Evolutionary conservation across 257 asterid genomes (phyloP), one percentile per base, ranked within the genome.

Genomic region (Salvia splendens): DNA sequence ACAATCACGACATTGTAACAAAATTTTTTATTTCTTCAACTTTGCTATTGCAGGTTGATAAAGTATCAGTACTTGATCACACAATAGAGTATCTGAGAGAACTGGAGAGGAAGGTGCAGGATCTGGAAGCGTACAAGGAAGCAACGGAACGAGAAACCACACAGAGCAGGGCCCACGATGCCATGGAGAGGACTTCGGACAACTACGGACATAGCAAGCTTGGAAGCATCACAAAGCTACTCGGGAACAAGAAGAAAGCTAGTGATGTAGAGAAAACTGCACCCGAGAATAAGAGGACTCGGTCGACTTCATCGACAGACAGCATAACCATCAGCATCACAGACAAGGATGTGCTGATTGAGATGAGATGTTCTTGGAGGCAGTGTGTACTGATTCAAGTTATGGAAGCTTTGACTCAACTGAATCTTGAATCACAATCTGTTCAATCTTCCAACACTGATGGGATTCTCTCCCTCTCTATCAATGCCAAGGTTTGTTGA

Each of bases 21-120:
- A 40, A 47, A 33, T 14, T 42, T 3, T 33, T 54, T 4, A 14
- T 2, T 33, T 58, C 28, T 40, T 61, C 48, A 12, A n/a, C 71
- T 66, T 56, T 17, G 28, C 60, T 47, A 4, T 72, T 81, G 78
- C 87, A 92, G 98, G 91, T 70, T 64, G 98, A 92, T 82, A 92
- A 92, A 84, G 78, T 89, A 60, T 80, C 97, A 3, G 45, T 92
- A 47, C 97, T 92, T 7, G 95, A 92, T 79, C 89, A 81, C 53
- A 86, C 98, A 4, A 89, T 92, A 45, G 93, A 85, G 73, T 86
- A 88, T 81, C 69, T 92, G 75, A 85, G 76, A 64, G 86, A 84
- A 69, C 91, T 89, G 0, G 91, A 86, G 74, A 85, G 83, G 20
- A 86, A 90, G 74, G 75, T 87, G 7, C 78, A 79, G 62, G 91